Evolutionary conservation across 805 yeast species (phyloP).

Genomic region (Cyberlindnera bimundalis): DNA sequence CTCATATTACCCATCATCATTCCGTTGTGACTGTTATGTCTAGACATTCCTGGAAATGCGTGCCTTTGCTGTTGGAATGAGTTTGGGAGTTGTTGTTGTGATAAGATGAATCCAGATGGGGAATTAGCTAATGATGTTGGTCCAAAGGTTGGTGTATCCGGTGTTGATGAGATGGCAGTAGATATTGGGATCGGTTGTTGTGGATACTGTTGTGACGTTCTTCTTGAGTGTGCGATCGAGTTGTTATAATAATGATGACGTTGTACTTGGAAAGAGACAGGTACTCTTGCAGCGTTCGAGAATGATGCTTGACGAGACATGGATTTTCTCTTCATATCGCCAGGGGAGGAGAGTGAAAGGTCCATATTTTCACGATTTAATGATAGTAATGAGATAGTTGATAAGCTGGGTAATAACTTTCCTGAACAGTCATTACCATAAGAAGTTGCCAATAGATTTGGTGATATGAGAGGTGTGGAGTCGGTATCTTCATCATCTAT

Average conservation of each 20-base stretch:
- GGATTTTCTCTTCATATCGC: slow-evolving; percentile 13
- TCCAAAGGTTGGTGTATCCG: slow-evolving; percentile 25
- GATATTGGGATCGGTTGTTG: slow-evolving; percentile 17
- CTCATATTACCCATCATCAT: slow-evolving; percentile 17
- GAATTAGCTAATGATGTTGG: slow-evolving; percentile 24
- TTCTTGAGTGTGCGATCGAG: slow-evolving; percentile 9
- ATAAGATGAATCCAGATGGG: slow-evolving; percentile 22
- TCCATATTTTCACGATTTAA: slow-evolving; percentile 13
- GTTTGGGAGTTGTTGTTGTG: slow-evolving; percentile 21
- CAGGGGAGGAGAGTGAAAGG: slow-evolving; percentile 8
- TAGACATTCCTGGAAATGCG: slow-evolving; percentile 16
- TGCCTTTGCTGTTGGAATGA: slow-evolving; percentile 18
- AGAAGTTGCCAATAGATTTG: slow-evolving; percentile 25
- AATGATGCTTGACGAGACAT: slow-evolving; percentile 18
- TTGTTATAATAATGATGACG: slow-evolving; percentile 18
- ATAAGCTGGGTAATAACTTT: slow-evolving; percentile 18
- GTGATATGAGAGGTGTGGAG: slow-evolving; percentile 17
- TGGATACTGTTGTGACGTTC: slow-evolving; percentile 11
- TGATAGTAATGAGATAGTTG: slow-evolving; percentile 26
- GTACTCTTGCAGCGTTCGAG: slow-evolving; percentile 16
- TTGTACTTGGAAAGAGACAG: slow-evolving; percentile 13
- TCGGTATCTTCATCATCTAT: slow-evolving; percentile 19
- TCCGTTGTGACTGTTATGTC: slow-evolving; percentile 12
- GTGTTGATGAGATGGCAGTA: slow-evolving; percentile 7
- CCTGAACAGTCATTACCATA: slow-evolving; percentile 14